Base-by-base conservation (phyloP, 2,329 filamentous ascomycete genomes). In the Botryotinia convoluta region DNA sequence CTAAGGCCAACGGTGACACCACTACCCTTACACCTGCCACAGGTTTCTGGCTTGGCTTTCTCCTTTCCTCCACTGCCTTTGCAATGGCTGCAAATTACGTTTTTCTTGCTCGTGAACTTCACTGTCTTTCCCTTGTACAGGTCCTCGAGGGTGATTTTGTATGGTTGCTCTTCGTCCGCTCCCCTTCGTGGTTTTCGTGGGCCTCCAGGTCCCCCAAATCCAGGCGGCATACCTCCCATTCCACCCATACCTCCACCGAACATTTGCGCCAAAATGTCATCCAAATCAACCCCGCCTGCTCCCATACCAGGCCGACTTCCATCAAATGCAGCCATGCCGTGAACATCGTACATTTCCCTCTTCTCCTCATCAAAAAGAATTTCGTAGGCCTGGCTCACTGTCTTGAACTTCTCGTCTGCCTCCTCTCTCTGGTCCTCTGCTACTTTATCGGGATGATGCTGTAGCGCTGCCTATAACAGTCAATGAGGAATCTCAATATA, bases 101-200 rank as follows among this genome's bases (percentile, higher is more conserved):
- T 95, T 86, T 98, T 98, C 80, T 95, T 97, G 80, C 93, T 96
- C 14, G 94, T 91, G 82, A 99, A 98, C 84, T 97, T 96, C 81
- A 97, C 96, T 0, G 96, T 98, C 87, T 98, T 98, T 79, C 96
- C 96, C 85, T 97, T 98, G 88, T 98, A 99, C 45, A 99, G 87
- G 83, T 99, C 96, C 82, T 98, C 96, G 74, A 99, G 85, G 3
- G 90, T 92, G 73, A 98, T 93, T 81, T 94, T 91, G 84, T 99
- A 98, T 79, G 93, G 89, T 79, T 97, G 93, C 81, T 97, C 92
- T 82, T 98, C 95, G 77, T 95, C 91, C 71, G 88, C 90, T 63
- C 95, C 94, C 79, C 90, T 92, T 74, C 91, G 87, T 37, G 91
- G 90, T 77, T 87, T 86, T 77, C 85, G 86, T 18, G 89, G 89